These are phyloP conservation scores for Saccharum spontaneum DNA, from an alignment of 176 grass and related monocot species.

Conservation along the genomic window DNA sequence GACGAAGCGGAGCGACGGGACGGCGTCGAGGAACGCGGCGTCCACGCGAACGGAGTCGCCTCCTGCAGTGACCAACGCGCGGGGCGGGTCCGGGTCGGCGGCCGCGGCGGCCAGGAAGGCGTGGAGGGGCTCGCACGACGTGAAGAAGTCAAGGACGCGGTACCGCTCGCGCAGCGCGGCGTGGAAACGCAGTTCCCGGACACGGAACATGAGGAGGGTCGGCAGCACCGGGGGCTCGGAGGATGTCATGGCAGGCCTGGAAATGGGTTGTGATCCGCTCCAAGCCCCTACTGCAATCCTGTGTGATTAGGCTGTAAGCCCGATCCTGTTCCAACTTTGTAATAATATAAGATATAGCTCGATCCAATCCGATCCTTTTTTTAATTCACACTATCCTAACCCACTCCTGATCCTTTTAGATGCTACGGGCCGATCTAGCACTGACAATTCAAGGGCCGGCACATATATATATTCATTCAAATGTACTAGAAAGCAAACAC, in stretches of 20 bases:
- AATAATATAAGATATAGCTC: too few species aligned
- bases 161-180: neutral
- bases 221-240: neutral
- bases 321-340: too few species aligned
- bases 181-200: neutral
- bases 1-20: conserved; percentile 37
- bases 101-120: neutral
- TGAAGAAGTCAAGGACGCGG: conserved; percentile 16
- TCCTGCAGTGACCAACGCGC: neutral
- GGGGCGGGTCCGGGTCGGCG: neutral
- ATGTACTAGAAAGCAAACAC: too few species aligned
- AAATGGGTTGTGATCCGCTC: too few species aligned
- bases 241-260: neutral
- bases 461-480: too few species aligned
- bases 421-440: too few species aligned
- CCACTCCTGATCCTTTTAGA: too few species aligned
- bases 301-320: too few species aligned
- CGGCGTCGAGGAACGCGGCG: conserved; percentile 5
- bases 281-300: too few species aligned
- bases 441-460: too few species aligned
- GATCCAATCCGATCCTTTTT: too few species aligned
- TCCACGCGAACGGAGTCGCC: neutral
- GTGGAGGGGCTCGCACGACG: neutral
- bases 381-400: too few species aligned
- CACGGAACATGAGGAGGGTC: neutral